phyloP scores from a whole-genome alignment of 169 alveolate species.

The Eimeria acervulina region DNA sequence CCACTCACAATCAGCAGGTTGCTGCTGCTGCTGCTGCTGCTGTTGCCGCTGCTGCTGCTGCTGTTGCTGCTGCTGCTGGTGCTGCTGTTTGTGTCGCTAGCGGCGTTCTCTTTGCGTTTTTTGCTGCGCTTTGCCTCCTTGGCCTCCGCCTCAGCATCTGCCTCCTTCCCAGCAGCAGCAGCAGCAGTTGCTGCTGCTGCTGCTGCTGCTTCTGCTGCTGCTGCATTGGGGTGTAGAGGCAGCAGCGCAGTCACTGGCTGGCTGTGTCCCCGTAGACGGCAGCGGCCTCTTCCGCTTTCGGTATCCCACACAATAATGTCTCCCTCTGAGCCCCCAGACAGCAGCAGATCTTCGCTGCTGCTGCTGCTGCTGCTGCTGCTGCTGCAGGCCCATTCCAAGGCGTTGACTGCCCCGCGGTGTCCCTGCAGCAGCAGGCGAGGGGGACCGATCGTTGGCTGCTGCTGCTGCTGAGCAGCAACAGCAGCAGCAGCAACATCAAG shows the following conservation, averaged over 20 bases:
- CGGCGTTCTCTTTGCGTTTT: constrained; percentile 18
- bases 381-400: no score
- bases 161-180: background rate
- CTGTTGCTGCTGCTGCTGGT: background rate
- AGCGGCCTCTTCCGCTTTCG: constrained; percentile 90
- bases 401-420: constrained; percentile 87
- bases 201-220: constrained; percentile 18
- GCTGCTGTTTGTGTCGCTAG: background rate
- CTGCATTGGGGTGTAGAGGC: background rate
- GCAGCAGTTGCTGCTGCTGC: background rate
- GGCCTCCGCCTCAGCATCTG: background rate
- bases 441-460: background rate
- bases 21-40: constrained; percentile 67
- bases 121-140: constrained; percentile 28
- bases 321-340: constrained; percentile 93
- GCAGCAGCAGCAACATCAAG: no score
- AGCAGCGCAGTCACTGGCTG: constrained; percentile 89
- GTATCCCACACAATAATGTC: constrained; percentile 93
- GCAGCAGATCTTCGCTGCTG: constrained; percentile 81
- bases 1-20: constrained; percentile 83
- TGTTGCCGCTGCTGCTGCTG: background rate
- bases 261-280: constrained; percentile 90
- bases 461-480: no score
- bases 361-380: constrained; percentile 50
- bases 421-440: constrained; percentile 88